Base-by-base conservation (phyloP, 108 stramenopile species). In the Pseudonitzschia pungens region DNA sequence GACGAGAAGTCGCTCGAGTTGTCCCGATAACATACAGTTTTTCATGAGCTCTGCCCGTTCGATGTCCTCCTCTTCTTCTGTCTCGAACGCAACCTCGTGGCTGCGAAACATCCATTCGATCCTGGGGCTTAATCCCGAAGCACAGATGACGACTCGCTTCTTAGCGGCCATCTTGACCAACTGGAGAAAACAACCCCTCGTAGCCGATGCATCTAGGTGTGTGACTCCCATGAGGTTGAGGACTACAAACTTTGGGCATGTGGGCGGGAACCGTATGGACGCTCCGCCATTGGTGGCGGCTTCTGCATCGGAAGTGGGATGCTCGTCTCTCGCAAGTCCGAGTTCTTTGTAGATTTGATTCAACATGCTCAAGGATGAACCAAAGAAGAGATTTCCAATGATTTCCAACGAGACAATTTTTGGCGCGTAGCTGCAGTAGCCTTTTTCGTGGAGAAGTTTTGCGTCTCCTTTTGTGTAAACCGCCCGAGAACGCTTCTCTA, bases 61-160 rank as follows among this genome's bases (percentile, higher is more conserved):
- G 48, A 60, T 63, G 67, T 79, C 79, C 48, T 71, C 87, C 62
- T 95, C 91, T 50, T 74, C 73, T 5, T 76, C 77, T 16, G 77
- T 48, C 33, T 66, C 41, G 60, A 83, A 84, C 0, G 88, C 86
- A 51, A 86, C 92, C 57, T 83, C 77, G 62, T 93, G 92, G 50
- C 82, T 82, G 12, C 92, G 83, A 51, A 93, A 71, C 87, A 91
- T 90, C 89, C 92, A 93, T n/a, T 90, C 88, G 4, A 89, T 87
- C n/a, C 86, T 71, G 26, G 88, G 84, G 52, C 79, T 69, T 2
- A 79, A 81, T 26, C 92, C 84, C 16, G 87, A 74, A 7, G 87
- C 92, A 75, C 88, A 90, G 16, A 93, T 79, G 26, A 88, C 56
- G 33, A 93, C 88, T 0, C 78, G 77, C 54, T 81, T 72, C 60